Evolutionary conservation across 306 rosid species (phyloP).

Genomic region (Morella rubra): DNA sequence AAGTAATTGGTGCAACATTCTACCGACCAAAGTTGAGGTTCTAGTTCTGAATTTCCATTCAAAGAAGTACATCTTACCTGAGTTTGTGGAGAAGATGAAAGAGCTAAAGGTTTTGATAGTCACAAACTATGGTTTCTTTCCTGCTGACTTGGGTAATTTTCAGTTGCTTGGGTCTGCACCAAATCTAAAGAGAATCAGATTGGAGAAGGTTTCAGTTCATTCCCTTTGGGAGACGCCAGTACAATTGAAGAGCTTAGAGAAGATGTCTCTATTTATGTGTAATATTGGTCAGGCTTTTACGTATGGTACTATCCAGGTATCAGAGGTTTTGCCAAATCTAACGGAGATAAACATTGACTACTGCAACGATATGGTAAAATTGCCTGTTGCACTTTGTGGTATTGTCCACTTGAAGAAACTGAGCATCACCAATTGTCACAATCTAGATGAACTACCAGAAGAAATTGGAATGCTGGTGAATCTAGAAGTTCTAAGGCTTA

Average conservation of each 20-base stretch:
- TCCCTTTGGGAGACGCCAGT: background rate
- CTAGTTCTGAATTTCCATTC: constrained; percentile 32
- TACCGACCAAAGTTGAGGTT: constrained; percentile 33
- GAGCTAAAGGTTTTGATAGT: constrained; percentile 34
- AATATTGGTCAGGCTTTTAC: constrained; percentile 26
- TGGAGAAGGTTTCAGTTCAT: constrained; percentile 32
- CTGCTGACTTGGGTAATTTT: constrained; percentile 12
- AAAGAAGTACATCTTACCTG: constrained; percentile 22
- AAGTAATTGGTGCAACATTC: constrained; percentile 21
- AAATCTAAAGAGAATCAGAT: constrained; percentile 31
- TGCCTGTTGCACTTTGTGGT: constrained; percentile 26
- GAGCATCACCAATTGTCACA: constrained; percentile 34
- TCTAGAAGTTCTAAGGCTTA: constrained; percentile 36
- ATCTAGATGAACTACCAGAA: constrained; percentile 26
- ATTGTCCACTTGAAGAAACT: constrained; percentile 24
- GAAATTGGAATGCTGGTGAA: constrained; percentile 13
- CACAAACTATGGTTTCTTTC: constrained; percentile 31
- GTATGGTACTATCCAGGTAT: constrained; percentile 2
- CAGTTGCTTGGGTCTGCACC: constrained; percentile 12
- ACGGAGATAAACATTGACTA: constrained; percentile 38
- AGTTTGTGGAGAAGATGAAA: constrained; percentile 27
- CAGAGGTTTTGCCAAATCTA: constrained; percentile 32
- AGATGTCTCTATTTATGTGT: constrained; percentile 44
- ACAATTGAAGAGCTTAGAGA: constrained; percentile 20
- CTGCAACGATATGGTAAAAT: constrained; percentile 26